Conservation (phyloP, 768 basidiomycete genomes). For the Mrakia hoshinonis region DNA sequence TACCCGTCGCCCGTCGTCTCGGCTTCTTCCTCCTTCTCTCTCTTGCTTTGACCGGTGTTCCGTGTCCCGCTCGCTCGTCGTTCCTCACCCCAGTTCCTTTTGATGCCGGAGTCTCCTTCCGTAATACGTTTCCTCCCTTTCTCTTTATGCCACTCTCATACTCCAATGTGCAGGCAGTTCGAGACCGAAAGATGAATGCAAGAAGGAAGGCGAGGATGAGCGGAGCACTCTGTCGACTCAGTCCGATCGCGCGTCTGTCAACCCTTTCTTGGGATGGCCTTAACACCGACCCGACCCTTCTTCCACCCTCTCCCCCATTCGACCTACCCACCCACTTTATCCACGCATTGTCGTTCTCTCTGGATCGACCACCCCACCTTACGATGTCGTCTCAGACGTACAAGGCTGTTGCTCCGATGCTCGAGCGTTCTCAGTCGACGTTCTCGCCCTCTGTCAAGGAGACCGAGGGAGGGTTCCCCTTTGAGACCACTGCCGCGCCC, state of each 20-base stretch:
- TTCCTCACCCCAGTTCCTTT: not conserved
- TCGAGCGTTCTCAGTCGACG: not conserved
- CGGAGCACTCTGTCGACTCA: too few relatives aligned
- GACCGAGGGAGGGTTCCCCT: slow-evolving; percentile 25
- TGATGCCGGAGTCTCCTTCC: slow-evolving; percentile 2
- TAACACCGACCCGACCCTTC: not conserved
- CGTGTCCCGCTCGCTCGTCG: not conserved
- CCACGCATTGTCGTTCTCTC: not conserved
- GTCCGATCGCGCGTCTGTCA: too few relatives aligned
- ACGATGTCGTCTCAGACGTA: slow-evolving; percentile 5
- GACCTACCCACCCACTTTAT: not conserved
- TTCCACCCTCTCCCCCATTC: not conserved
- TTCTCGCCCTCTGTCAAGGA: slow-evolving; percentile 1
- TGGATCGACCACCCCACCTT: not conserved
- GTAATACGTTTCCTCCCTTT: not conserved
- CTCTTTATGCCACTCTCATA: not conserved
- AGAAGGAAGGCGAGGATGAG: too few relatives aligned
- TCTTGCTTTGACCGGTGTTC: not conserved
- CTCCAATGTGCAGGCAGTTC: not conserved
- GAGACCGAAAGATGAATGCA: too few relatives aligned
- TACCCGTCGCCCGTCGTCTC: not conserved
- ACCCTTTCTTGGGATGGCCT: too few relatives aligned
- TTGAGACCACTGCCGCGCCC: not conserved
- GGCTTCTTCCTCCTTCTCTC: not conserved
- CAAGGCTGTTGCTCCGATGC: not conserved